Base-by-base conservation (phyloP, 352 stramenopile genomes). In the Phytophthora pseudosyringae region DNA sequence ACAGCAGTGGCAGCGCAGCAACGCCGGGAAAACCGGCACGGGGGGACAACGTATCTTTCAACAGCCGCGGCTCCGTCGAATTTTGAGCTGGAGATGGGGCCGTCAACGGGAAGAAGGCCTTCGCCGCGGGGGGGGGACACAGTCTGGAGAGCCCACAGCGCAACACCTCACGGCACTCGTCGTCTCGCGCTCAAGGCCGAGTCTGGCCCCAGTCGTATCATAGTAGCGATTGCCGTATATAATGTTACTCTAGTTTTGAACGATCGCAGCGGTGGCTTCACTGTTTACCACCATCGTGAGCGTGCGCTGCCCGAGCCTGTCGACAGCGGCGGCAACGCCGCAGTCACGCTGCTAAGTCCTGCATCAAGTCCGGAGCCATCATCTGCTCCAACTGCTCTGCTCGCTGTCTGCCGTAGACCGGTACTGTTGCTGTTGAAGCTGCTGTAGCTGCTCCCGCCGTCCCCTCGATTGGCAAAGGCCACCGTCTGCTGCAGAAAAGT, bases 401-500 rank as follows among this genome's bases (percentile, higher is more conserved):
- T 81, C 18, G 79, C 78, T 46, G 76, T 82, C 44, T 86, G 80
- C 33, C 82, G 74, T 11, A 86, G 63, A 2, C 82, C 80, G 29
- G 78, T 69, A 39, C 32, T 72, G 25, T 18, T 61, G 8, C 46
- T 64, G 13, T 32, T 67, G n/a, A 64, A 64, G 54, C 26, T 48
- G 60, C 16, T 64, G 36, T 47, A 60, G 44, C 28, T 63, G 35
- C 12, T 58, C 13, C 36, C 61, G 13, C 26, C 61, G 49, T 59
- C 52, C 29, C 56, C 58, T 67, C 51, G 71, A 60, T 86, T 88
- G 3, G 80, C 77, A 48, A 90, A 90, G 15, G 76, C 59, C 11
- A 91, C 40, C 2, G 85, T 78, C 31, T 81, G 83, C 40, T 90
- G 81, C 26, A 94, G 67, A 38, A 94, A 94, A 12, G 67, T 61